Percentiles rank a stretch among this genome's conserved stretches.
These are phyloP conservation scores for Crithidia thermophila DNA, from an alignment of 208 protist genomes.

Conservation along the genomic window DNA sequence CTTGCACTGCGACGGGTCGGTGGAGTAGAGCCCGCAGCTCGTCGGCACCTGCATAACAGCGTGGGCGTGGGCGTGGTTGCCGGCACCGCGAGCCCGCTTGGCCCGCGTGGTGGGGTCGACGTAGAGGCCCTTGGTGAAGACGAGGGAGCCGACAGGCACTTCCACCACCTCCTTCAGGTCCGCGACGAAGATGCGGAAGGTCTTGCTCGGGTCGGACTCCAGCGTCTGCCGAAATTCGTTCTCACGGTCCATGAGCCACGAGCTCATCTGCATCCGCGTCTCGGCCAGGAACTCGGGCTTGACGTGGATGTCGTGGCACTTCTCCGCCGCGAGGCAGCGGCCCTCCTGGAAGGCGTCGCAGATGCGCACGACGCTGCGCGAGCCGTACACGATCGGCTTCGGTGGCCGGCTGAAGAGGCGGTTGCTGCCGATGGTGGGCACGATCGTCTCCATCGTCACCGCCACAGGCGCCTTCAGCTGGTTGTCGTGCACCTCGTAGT, in stretches of 20 bases:
- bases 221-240: conserved; percentile 62
- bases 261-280: conserved; percentile 57
- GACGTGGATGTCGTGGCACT: conserved; percentile 72
- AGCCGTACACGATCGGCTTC: conserved; percentile 39
- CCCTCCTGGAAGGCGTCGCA: conserved; percentile 73
- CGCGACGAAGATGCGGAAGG: conserved; percentile 77
- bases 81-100: conserved; percentile 45
- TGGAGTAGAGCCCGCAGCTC: conserved; percentile 79
- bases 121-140: conserved; percentile 82
- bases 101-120: conserved; percentile 66
- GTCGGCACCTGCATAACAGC: conserved; percentile 72
- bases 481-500: conserved; percentile 76
- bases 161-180: conserved; percentile 86
- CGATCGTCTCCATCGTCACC: conserved; percentile 46
- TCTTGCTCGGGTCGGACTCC: conserved; percentile 34
- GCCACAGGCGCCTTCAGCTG: conserved; percentile 70
- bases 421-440: conserved; percentile 54
- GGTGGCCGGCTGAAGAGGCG: conserved; percentile 54
- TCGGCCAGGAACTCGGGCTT: conserved; percentile 48
- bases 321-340: conserved; percentile 37
- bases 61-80: conserved; percentile 42
- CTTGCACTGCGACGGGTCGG: conserved; percentile 73
- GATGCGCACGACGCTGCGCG: conserved; percentile 48
- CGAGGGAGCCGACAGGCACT: conserved; percentile 57
- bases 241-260: conserved; percentile 60